phyloP scores from a whole-genome alignment of 441 rosid genomes.

The Syzygium syzygioides region DNA sequence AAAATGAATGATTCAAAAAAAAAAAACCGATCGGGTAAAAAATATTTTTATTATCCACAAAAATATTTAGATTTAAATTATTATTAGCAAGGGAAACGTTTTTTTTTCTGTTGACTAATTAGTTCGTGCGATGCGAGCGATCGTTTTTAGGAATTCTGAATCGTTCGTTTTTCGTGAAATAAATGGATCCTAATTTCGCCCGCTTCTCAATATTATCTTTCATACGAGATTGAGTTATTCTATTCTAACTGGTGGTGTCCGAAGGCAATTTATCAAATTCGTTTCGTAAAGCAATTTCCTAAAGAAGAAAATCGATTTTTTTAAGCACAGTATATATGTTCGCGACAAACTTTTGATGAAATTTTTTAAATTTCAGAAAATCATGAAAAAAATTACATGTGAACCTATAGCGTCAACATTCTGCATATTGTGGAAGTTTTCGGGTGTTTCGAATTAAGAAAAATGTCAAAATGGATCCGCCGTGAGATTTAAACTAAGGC shows the following conservation, averaged over 20 bases:
- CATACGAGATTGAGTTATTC: neutral
- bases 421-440: neutral
- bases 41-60: too few relatives aligned
- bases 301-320: neutral
- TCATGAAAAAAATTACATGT: neutral
- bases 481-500: neutral
- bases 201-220: neutral
- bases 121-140: too few relatives aligned
- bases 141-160: too few relatives aligned
- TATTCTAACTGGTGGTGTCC: accelerated
- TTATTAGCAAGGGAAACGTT: too few relatives aligned
- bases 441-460: neutral
- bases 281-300: neutral
- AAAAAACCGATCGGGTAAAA: too few relatives aligned
- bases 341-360: accelerated
- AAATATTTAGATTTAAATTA: too few relatives aligned
- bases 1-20: too few relatives aligned
- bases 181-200: too few relatives aligned
- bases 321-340: neutral
- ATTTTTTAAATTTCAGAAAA: neutral
- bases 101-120: too few relatives aligned
- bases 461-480: neutral
- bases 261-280: too few relatives aligned
- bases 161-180: too few relatives aligned
- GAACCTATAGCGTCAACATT: neutral